Evolutionary conservation across 202 grass and related monocot species (phyloP), one percentile per base, ranked within the genome.

Genomic region (Bolboschoenoplectus hybrid): DNA sequence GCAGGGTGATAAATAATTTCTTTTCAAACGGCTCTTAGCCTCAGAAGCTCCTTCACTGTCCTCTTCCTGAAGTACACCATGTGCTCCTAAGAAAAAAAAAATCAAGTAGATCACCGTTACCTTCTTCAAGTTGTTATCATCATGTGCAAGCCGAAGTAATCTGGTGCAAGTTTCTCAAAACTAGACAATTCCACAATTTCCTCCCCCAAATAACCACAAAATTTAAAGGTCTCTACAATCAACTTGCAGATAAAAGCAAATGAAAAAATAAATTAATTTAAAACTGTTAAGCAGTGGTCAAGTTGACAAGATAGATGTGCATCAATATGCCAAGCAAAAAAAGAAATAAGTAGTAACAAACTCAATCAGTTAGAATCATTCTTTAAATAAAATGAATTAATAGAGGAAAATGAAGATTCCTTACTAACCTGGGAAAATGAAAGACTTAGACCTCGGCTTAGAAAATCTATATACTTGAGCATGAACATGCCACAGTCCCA

Each of bases 401-500:
- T 70, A 62, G 14, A 64, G 6, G 17, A 84, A 13, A 66, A 32
- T 40, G 12, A 17, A 57, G 32, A 0, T 38, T 40, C 74, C 35
- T 8, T 5, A 40, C 56, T 17, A 86, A 97, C 95, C 95, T 97
- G 95, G 6, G 76, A 72, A 81, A 97, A 97, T 83, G 43, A 87
- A 69, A 97, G 92, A 47, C 75, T 83, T 77, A 91, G 87, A 77
- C 88, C 84, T 85, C 92, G 93, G 92, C 90, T 97, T 86, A 91
- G 92, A 89, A 97, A 97, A 71, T 97, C 92, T 77, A 92, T 87
- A 63, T 97, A 97, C 87, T 94, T 94, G 4, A 94, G 86, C 92
- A 97, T 94, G 87, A 97, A 97, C 92, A 98, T 97, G 67, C 95
- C 95, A 75, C 95, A 97, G 41, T 98, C 95, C 90, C 91, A 98